phyloP scores from a whole-genome alignment of 2,329 filamentous ascomycete species.

The Aspergillus tubingensis region DNA sequence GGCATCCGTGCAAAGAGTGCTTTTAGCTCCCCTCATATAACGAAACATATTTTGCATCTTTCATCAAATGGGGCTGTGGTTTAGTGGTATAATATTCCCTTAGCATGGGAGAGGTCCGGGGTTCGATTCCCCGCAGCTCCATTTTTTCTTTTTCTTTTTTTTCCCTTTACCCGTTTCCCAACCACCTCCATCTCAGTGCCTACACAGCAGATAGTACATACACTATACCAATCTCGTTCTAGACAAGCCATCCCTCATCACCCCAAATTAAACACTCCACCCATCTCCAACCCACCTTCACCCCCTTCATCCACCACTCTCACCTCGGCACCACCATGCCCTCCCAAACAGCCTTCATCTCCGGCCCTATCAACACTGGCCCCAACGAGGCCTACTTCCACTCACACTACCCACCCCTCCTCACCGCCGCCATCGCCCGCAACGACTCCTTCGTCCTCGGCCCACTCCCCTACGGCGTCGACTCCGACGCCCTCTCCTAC shows the following conservation, averaged over 20 bases:
- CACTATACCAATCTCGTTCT: too few species aligned
- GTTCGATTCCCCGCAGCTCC: constrained; percentile 20
- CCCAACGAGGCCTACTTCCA: constrained; percentile 29
- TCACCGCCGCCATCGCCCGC: constrained; percentile 21
- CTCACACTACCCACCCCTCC: constrained; percentile 29
- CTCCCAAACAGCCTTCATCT: constrained; percentile 32
- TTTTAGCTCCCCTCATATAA: too few species aligned
- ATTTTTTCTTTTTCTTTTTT: neutral
- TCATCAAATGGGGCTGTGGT: constrained; percentile 11
- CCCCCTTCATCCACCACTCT: too few species aligned
- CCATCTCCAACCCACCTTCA: too few species aligned
- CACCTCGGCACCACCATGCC: too few species aligned
- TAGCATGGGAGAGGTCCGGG: constrained; percentile 22
- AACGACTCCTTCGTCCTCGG: constrained; percentile 29
- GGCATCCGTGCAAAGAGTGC: too few species aligned
- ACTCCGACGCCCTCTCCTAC: constrained; percentile 28
- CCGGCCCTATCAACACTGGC: constrained; percentile 34
- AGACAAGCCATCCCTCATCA: too few species aligned
- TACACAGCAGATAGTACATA: too few species aligned
- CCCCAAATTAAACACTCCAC: too few species aligned
- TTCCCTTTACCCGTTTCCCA: too few species aligned
- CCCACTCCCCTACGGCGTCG: constrained; percentile 25
- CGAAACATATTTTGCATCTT: neutral
- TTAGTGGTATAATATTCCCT: constrained; percentile 23
- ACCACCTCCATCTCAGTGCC: too few species aligned